phyloP scores from a whole-genome alignment of 225 moss, liverwort and hornwort genomes.

The Pseudisothecium myosuroides region DNA sequence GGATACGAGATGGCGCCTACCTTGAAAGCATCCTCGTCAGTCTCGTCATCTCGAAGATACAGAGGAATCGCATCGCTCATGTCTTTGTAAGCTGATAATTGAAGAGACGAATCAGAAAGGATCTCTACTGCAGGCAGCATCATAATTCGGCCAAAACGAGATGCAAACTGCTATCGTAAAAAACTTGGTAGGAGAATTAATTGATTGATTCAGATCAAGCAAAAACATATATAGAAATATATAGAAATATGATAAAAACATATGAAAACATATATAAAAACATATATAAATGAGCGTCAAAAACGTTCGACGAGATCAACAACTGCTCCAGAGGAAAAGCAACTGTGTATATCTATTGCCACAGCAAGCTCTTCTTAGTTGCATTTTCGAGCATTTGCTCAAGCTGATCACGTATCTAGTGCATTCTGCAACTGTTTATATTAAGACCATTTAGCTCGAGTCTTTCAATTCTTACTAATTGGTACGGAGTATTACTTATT shows the following conservation, averaged over 20 bases:
- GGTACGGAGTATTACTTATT: background rate
- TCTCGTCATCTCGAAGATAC: slow-evolving; percentile 88
- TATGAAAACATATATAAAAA: too few relatives aligned
- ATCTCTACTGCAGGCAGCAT: background rate
- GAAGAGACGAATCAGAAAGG: background rate
- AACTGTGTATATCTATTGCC: slow-evolving; percentile 81
- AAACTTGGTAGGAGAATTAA: background rate
- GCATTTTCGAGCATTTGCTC: background rate
- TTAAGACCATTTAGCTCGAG: background rate
- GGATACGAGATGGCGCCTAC: slow-evolving; percentile 6
- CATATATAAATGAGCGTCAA: too few relatives aligned
- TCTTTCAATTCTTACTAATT: background rate
- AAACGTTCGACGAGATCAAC: slow-evolving; percentile 83
- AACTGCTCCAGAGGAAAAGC: slow-evolving; percentile 85
- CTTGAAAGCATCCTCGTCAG: slow-evolving; percentile 95
- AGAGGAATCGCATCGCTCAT: slow-evolving; percentile 66
- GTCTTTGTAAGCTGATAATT: slow-evolving; percentile 47
- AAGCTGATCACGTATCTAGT: background rate
- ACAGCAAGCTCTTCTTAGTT: slow-evolving; percentile 33
- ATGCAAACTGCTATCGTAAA: background rate
- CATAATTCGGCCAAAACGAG: background rate
- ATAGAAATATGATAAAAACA: too few relatives aligned
- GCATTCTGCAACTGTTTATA: background rate
- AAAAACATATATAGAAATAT: too few relatives aligned
- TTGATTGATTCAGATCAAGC: too few relatives aligned